Percentiles rank a stretch among this genome's conserved stretches.
phyloP scores from a whole-genome alignment of 1,139 yeast species.

The Nakaseomyces nivariensis region DNA sequence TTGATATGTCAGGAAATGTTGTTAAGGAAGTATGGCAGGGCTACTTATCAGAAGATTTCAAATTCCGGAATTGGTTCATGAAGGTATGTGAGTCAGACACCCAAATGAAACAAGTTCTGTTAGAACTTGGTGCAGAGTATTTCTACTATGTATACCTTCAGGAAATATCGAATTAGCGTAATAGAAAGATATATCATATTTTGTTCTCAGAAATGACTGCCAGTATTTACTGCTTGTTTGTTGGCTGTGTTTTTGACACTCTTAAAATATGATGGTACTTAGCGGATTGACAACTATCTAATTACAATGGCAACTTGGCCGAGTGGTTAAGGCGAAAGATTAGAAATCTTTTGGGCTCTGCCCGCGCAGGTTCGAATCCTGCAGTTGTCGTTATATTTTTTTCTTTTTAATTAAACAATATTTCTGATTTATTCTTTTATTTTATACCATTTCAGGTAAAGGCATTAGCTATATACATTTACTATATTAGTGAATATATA shows the following conservation, averaged over 20 bases:
- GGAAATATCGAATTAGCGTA: conserved; percentile 1
- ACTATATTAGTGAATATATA: too few species aligned
- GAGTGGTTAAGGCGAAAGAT: conserved; percentile 48
- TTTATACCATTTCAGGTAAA: not conserved
- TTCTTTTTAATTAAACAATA: not conserved
- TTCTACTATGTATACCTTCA: conserved; percentile 7
- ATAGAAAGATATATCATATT: too few species aligned
- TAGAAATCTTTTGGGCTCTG: conserved; percentile 43
- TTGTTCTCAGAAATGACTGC: not conserved
- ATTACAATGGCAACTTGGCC: conserved; percentile 37
- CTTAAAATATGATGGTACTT: not conserved
- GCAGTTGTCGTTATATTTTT: conserved; percentile 29
- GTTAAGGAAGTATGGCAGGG: conserved; percentile 73
- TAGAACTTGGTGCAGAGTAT: conserved; percentile 14
- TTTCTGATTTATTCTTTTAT: not conserved
- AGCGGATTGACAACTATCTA: not conserved
- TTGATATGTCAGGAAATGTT: conserved; percentile 39
- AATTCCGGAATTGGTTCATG: conserved; percentile 28
- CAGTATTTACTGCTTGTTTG: too few species aligned
- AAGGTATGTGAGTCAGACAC: conserved; percentile 17
- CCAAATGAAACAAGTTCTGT: conserved; percentile 14
- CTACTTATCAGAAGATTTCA: conserved; percentile 35
- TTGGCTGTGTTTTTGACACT: too few species aligned
- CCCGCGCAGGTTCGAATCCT: conserved; percentile 35
- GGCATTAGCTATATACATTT: too few species aligned